These are phyloP conservation scores for Blastobotrys proliferans DNA, from an alignment of 1,139 yeast species.

Conservation along the genomic window DNA sequence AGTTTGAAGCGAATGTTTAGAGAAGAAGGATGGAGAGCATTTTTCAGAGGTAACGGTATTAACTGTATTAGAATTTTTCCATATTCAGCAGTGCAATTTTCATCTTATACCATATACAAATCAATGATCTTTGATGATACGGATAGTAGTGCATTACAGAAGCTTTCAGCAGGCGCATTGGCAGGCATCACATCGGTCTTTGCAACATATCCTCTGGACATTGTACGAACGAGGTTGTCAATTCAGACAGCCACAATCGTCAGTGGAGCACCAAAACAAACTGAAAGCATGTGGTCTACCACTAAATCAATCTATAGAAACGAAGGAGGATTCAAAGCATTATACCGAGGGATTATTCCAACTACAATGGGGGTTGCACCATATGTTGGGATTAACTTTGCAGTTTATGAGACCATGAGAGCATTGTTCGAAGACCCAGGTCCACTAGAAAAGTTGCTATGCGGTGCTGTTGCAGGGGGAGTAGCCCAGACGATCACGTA, in stretches of 20 bases:
- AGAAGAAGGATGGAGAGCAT: conserved; percentile 87
- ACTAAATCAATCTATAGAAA: conserved; percentile 54
- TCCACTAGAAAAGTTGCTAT: conserved; percentile 55
- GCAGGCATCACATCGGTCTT: conserved; percentile 81
- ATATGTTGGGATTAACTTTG: conserved; percentile 88
- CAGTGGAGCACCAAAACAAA: conserved; percentile 22
- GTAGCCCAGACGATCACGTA: conserved; percentile 77
- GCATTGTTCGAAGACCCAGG: conserved; percentile 43
- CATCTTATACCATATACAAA: conserved; percentile 75
- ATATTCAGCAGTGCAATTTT: conserved; percentile 91
- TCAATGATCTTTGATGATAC: conserved; percentile 26
- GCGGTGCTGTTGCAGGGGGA: conserved; percentile 90
- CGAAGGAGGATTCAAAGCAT: conserved; percentile 79
- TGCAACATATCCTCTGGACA: conserved; percentile 87
- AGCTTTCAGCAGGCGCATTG: conserved; percentile 71
- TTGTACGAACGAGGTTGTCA: conserved; percentile 83
- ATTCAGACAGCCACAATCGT: conserved; percentile 74
- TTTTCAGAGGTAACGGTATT: conserved; percentile 84
- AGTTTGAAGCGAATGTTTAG: conserved; percentile 75
- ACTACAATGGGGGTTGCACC: conserved; percentile 95
- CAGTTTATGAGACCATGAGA: conserved; percentile 78
- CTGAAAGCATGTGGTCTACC: conserved; percentile 54
- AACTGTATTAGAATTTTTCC: conserved; percentile 91
- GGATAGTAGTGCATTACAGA: conserved; percentile 49
- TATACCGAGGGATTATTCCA: conserved; percentile 83